Base-by-base conservation (phyloP, 176 grass and related monocot species). In the Juncus inflexus region DNA sequence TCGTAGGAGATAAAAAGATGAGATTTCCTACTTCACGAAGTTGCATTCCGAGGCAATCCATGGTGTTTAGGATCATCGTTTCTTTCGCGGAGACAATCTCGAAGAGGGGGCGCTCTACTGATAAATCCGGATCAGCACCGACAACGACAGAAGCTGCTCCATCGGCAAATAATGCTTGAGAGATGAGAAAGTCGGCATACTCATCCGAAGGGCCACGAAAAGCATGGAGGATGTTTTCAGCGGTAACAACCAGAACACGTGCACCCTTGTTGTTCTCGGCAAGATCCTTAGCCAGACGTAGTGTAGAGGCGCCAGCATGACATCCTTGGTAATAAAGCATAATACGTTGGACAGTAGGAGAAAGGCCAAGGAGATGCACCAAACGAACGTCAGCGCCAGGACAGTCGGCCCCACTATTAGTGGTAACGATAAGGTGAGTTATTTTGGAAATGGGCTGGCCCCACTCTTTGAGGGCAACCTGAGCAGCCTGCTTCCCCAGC, bases 181-280 rank as follows among this genome's bases (percentile, higher is more conserved):
- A n/a, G 12, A 92, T 3, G 12, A 92, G 71, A 40, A 54, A 73
- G 57, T 78, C 81, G 6, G 66, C 2, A 15, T 15, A 39, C 3
- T 40, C 55, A 12, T 84, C 81, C 12, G 69, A 50, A 11, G 84
- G 84, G 0, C 62, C 75, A 36, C 35, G 42, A 14, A 92, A 87
- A 6, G 77, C 37, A 35, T 87, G 66, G 55, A 66, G 0, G 13
- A 74, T 82, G 63, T 79, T 53, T 67, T 92, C 89, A 0, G 81
- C 79, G 13, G 63, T 82, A 0, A 79, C 55, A 2, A 88, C 68
- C 11, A 94, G 84, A 15, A 94, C 67, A n/a, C 84, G 78, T 36
- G 78, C 81, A 11, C 76, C 78, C 5, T 50, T 62, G 55, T 83
- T 80, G 19, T 28, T 28, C 19, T 28, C 19, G 19, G 19, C 19